These are phyloP conservation scores for Xylaria sp. DNA, from an alignment of 2,329 filamentous ascomycete species.

Conservation along the genomic window DNA sequence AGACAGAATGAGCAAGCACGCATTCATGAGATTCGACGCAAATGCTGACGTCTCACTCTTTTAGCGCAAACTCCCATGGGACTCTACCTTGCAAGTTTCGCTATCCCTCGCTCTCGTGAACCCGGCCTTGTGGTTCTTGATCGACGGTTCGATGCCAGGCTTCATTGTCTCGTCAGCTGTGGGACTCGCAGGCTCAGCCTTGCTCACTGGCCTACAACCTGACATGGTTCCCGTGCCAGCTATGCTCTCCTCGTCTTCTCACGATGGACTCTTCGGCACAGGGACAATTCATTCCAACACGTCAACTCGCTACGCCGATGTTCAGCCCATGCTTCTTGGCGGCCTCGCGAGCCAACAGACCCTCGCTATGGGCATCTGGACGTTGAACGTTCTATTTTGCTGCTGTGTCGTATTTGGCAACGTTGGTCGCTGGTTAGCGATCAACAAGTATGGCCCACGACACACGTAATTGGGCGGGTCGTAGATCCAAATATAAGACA, in stretches of 20 bases:
- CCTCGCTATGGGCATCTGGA: slow-evolving; percentile 83
- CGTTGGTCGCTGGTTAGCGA: slow-evolving; percentile 83
- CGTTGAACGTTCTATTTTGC: slow-evolving; percentile 92
- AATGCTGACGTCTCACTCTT: slow-evolving; percentile 30
- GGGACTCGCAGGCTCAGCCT: slow-evolving; percentile 76
- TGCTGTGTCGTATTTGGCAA: slow-evolving; percentile 97
- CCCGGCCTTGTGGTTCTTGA: slow-evolving; percentile 93
- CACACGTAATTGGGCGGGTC: slow-evolving; percentile 57
- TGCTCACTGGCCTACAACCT: slow-evolving; percentile 80
- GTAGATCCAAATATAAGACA: slow-evolving; percentile 6
- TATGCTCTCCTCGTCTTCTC: slow-evolving; percentile 49
- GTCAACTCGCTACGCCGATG: slow-evolving; percentile 18
- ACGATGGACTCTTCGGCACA: slow-evolving; percentile 22
- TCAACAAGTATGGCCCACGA: slow-evolving; percentile 55
- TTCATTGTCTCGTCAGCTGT: slow-evolving; percentile 81
- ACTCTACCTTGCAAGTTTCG: slow-evolving; percentile 93
- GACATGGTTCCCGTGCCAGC: slow-evolving; percentile 76
- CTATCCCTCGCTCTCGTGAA: slow-evolving; percentile 90
- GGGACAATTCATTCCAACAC: slow-evolving; percentile 20
- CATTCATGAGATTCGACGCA: background rate
- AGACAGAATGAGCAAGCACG: background rate
- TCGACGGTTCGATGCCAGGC: slow-evolving; percentile 88
- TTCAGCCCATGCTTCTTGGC: slow-evolving; percentile 53
- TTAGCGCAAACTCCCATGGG: slow-evolving; percentile 89
- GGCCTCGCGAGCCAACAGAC: slow-evolving; percentile 70